These are phyloP conservation scores for Somion occarium DNA, from an alignment of 1,284 basidiomycete species.

Conservation along the genomic window DNA sequence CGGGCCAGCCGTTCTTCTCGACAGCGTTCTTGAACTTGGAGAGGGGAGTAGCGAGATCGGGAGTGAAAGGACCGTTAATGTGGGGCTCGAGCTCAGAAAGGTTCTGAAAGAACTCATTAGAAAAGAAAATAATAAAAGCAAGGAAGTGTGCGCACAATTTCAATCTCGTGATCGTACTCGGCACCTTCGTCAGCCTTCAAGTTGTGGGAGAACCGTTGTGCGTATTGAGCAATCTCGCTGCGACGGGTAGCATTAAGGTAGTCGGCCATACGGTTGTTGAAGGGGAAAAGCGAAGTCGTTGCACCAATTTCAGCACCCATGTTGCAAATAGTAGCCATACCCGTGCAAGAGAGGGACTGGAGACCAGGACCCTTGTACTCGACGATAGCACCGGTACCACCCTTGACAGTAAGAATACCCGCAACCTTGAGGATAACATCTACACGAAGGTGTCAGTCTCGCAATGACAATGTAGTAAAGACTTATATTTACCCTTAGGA, in stretches of 20 bases:
- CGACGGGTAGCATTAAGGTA: slow-evolving; percentile 96
- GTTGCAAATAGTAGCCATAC: slow-evolving; percentile 99
- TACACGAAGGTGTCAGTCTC: slow-evolving; percentile 24
- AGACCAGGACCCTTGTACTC: slow-evolving; percentile 95
- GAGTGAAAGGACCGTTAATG: slow-evolving; percentile 98
- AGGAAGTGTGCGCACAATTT: slow-evolving; percentile 64
- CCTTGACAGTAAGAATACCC: slow-evolving; percentile 96
- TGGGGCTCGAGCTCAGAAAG: slow-evolving; percentile 96
- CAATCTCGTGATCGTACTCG: slow-evolving; percentile 93
- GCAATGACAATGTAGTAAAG: neutral
- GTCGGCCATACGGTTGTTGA: slow-evolving; percentile 91
- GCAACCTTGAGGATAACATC: slow-evolving; percentile 98
- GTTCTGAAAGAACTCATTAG: slow-evolving; percentile 51
- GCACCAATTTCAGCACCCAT: slow-evolving; percentile 99
- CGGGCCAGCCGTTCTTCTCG: slow-evolving; percentile 96
- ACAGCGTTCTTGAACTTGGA: slow-evolving; percentile 93
- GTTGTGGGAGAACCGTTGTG: slow-evolving; percentile 89
- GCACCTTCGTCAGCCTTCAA: slow-evolving; percentile 85
- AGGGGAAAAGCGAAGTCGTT: slow-evolving; percentile 98
- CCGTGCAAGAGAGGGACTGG: slow-evolving; percentile 94
- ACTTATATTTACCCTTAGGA: slow-evolving; percentile 90
- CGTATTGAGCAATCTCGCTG: slow-evolving; percentile 84
- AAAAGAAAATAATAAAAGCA: slow-evolving; percentile 3
- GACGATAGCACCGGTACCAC: slow-evolving; percentile 95
- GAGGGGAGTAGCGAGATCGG: slow-evolving; percentile 92